phyloP scores from a whole-genome alignment of 1,284 basidiomycete genomes.

The Wallemia hederae region DNA sequence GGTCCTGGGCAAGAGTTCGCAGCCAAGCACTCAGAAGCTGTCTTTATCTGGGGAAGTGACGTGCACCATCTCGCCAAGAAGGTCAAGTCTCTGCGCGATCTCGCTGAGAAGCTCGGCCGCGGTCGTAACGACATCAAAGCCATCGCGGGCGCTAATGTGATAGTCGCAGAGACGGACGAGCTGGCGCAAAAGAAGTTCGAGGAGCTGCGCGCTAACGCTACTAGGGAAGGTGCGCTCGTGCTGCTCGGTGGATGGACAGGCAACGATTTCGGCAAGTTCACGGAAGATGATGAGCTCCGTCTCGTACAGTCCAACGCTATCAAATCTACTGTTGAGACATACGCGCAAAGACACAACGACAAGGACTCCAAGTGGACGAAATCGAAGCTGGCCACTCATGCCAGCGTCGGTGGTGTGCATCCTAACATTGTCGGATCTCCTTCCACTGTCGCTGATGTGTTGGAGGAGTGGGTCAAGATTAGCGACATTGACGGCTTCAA shows the following conservation, averaged over 20 bases:
- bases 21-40: slow-evolving; percentile 15
- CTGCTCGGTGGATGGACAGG: slow-evolving; percentile 14
- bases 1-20: slow-evolving; percentile 14
- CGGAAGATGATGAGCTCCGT: slow-evolving; percentile 11
- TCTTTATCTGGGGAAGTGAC: slow-evolving; percentile 10
- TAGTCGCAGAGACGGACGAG: slow-evolving; percentile 10
- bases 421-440: slow-evolving; percentile 11
- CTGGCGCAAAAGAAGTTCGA: slow-evolving; percentile 10
- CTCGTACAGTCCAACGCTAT: slow-evolving; percentile 10
- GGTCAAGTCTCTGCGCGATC: slow-evolving; percentile 9
- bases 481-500: slow-evolving; percentile 13
- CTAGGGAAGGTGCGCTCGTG: slow-evolving; percentile 11
- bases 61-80: slow-evolving; percentile 4
- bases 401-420: slow-evolving; percentile 12
- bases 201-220: slow-evolving; percentile 7
- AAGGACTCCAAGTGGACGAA: slow-evolving; percentile 11
- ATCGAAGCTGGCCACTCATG: slow-evolving; percentile 10
- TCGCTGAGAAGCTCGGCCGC: slow-evolving; percentile 9
- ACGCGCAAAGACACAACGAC: slow-evolving; percentile 5
- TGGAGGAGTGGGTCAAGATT: slow-evolving; percentile 10
- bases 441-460: slow-evolving; percentile 9
- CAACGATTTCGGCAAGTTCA: slow-evolving; percentile 10
- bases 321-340: slow-evolving; percentile 12
- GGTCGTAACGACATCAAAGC: slow-evolving; percentile 10
- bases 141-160: slow-evolving; percentile 10